Conservation (phyloP, 2,329 filamentous ascomycete species). For the Botrytis paeoniae region DNA sequence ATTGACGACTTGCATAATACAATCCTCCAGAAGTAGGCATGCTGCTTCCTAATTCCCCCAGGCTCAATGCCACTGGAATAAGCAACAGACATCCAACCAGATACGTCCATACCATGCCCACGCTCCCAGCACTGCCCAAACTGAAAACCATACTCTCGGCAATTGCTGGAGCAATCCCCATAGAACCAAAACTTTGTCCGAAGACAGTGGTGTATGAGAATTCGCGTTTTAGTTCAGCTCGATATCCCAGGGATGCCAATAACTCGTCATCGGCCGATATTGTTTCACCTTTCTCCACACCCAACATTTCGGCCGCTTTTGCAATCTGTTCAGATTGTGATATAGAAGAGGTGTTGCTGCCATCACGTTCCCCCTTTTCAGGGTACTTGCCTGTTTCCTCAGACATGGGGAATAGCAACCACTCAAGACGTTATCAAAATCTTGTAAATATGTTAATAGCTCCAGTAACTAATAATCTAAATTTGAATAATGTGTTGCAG, state of each 20-base stretch:
- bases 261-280: conserved; percentile 32
- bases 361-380: not conserved
- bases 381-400: not conserved
- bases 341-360: not conserved
- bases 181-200: conserved; percentile 37
- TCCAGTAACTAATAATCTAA: not conserved
- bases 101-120: conserved; percentile 38
- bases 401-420: not conserved
- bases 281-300: conserved; percentile 22
- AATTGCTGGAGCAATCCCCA: conserved; percentile 38
- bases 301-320: conserved; percentile 7
- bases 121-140: conserved; percentile 34
- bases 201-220: conserved; percentile 38
- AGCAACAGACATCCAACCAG: conserved; percentile 35
- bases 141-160: conserved; percentile 37
- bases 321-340: conserved; percentile 3
- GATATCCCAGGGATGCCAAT: conserved; percentile 35
- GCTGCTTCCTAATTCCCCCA: conserved; percentile 36
- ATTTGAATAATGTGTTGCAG: not conserved
- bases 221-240: conserved; percentile 37
- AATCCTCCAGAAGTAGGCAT: conserved; percentile 38
- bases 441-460: not conserved
- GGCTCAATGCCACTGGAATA: conserved; percentile 36
- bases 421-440: not conserved
- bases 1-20: conserved; percentile 32